Evolutionary conservation across 2,329 filamentous ascomycete species (phyloP).

Genomic region (Scolecobasidium constrictum): DNA sequence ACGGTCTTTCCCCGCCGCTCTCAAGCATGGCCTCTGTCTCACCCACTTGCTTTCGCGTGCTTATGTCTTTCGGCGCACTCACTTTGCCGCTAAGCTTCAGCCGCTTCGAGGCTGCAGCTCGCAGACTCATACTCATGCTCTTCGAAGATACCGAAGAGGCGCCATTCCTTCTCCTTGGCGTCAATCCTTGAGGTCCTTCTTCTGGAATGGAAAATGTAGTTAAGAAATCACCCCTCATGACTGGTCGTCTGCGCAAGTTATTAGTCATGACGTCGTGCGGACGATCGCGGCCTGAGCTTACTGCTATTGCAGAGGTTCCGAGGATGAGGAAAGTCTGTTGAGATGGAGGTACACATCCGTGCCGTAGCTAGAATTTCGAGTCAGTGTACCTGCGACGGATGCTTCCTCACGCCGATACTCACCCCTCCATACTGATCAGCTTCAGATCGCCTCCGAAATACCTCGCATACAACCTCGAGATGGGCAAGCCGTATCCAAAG

Average conservation of each 20-base stretch:
- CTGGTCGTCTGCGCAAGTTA: too few species aligned
- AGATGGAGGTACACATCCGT: slow-evolving; percentile 98
- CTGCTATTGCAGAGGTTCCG: slow-evolving; percentile 91
- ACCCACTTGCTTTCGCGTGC: slow-evolving; percentile 80
- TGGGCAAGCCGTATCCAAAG: slow-evolving; percentile 94
- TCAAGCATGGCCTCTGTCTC: slow-evolving; percentile 73
- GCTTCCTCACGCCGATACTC: slow-evolving; percentile 25
- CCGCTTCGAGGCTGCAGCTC: slow-evolving; percentile 42
- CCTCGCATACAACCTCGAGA: slow-evolving; percentile 83
- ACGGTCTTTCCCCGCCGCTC: slow-evolving; percentile 24
- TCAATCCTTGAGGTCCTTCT: slow-evolving; percentile 49
- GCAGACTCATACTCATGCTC: slow-evolving; percentile 15
- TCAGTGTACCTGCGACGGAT: slow-evolving; percentile 1
- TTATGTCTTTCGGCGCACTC: slow-evolving; percentile 50
- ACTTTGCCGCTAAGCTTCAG: slow-evolving; percentile 51
- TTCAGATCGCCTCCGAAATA: slow-evolving; percentile 98
- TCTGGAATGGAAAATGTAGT: slow-evolving; percentile 17
- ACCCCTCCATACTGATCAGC: slow-evolving; percentile 99
- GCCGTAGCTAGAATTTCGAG: slow-evolving; percentile 59
- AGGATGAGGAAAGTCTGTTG: slow-evolving; percentile 88
- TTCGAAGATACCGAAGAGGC: slow-evolving; percentile 1
- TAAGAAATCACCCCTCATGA: slow-evolving; percentile 65
- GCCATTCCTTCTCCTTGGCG: slow-evolving; percentile 18
- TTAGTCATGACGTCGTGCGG: too few species aligned
- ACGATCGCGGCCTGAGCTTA: too few species aligned